phyloP scores from a whole-genome alignment of 169 alveolate genomes.

The Plasmodium sp. region DNA sequence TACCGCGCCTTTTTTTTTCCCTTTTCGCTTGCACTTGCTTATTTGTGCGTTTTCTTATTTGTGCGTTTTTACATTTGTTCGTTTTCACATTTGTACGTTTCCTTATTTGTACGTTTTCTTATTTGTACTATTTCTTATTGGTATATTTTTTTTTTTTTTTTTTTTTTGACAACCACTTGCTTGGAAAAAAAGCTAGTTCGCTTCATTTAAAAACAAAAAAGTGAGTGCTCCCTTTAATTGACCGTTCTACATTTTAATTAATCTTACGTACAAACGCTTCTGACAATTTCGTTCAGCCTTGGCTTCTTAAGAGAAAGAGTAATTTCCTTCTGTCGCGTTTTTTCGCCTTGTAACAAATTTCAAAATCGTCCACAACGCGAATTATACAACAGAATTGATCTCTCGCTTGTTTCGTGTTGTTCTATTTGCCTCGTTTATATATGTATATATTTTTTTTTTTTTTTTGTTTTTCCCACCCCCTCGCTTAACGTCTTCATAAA shows the following conservation, averaged over 20 bases:
- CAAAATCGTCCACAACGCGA: background rate
- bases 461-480: background rate
- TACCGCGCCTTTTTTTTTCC: background rate
- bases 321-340: background rate
- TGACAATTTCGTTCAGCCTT: background rate
- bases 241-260: constrained; percentile 13
- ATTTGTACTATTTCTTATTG: background rate
- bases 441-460: background rate
- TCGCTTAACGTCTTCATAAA: background rate
- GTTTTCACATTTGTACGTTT: background rate
- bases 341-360: background rate
- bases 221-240: background rate
- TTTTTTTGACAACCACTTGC: background rate
- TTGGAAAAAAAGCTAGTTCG: constrained; percentile 8
- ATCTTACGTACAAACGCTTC: background rate
- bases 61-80: background rate
- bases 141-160: background rate
- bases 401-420: background rate
- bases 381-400: constrained; percentile 15
- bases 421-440: background rate
- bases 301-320: background rate
- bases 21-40: background rate
- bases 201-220: constrained; percentile 5
- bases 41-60: constrained; percentile 4
- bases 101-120: constrained; percentile 1